Base-by-base conservation (phyloP, 2,329 filamentous ascomycete species). In the Aschersonia sp. region DNA sequence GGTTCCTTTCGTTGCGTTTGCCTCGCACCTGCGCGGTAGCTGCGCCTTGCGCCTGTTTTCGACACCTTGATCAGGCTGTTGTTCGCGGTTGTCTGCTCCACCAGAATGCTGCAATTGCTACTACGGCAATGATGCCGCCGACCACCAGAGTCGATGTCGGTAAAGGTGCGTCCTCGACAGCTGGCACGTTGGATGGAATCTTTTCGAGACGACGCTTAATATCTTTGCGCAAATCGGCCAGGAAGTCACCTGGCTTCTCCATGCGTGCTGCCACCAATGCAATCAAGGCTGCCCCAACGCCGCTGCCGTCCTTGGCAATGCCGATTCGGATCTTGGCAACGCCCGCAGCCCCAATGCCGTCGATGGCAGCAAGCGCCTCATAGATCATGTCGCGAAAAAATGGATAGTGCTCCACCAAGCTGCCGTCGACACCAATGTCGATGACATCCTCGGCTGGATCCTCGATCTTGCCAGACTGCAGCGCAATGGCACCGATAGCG, bases 301-400 rank as follows among this genome's bases (percentile, higher is more conserved):
- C 92, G 53, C 85, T 92, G 44, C 92, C 92, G 62, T 98, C 92
- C 73, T 95, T 95, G 52, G 92, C 92, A 59, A 97, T 92, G 29
- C 90, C 92, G 58, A 98, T 95, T 49, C 87, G 77, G 54, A 98
- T 85, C 66, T 81, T 85, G 67, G 85, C 83, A 54, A 94, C 88
- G 9, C 89, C 88, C 49, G 76, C 70, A 43, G 72, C 68, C 5
- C 90, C 90, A 56, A 97, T 84, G 51, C 83, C 79, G 12, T 87
- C 76, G 47, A 95, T 79, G 48, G 78, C 79, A 45, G 80, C 70
- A 50, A 97, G 72, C 6, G 86, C 86, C 60, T 94, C 85, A 52
- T 89, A 78, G 52, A 97, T 84, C 70, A 92, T 84, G 48, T 84
- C 82, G 54, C 92, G 81, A 67, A 95, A 98, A 59, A 81, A 82